Evolutionary conservation across 2,329 filamentous ascomycete species (phyloP), one percentile per base, ranked within the genome.

Genomic region (Diaporthe sp.): DNA sequence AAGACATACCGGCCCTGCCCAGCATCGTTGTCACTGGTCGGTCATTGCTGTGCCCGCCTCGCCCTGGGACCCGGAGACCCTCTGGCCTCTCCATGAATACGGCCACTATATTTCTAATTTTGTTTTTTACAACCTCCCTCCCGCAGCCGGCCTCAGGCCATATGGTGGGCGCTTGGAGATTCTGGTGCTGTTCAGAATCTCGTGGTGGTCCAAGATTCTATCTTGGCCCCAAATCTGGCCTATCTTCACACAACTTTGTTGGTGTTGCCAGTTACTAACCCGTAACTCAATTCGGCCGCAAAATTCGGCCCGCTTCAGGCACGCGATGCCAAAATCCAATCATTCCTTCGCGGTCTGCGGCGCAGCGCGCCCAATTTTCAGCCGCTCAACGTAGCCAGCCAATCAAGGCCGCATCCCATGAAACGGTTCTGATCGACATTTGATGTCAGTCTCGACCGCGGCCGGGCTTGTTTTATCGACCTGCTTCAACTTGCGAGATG

Each of bases 381-480:
- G 55, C 55, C 55, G 13, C 42, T 15, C 31, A 2, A 22, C 15
- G 8, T n/a, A 28, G 44, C n/a, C 31, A 28, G n/a, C 70, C 70
- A 72, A 72, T 53, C 13, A 72, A 34, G 44, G 22, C 10, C 4
- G n/a, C 46, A 31, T 42, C 44, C 31, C 31, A 13, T 53, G 70
- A 62, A 61, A 62, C 57, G 44, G 34, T 62, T 31, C 44, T 68
- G 65, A 53, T 53, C 31, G 65, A 68, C 46, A 39, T 53, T 51
- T 72, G 70, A 72, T 42, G 44, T 12, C 9, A 62, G 70, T 72
- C 51, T 72, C 70, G 57, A 72, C 70, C 70, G 57, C 57, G 70
- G 70, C 39, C 69, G 51, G 31, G 31, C 58, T 61, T 49, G 25
- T 70, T 46, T 70, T 58, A n/a, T 28, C 37, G 53, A 39, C 31